A percentile compares a stretch with the other conserved stretches of the same genome.
phyloP scores from a whole-genome alignment of 139 green algal species.

The Coccomyxa sp. region DNA sequence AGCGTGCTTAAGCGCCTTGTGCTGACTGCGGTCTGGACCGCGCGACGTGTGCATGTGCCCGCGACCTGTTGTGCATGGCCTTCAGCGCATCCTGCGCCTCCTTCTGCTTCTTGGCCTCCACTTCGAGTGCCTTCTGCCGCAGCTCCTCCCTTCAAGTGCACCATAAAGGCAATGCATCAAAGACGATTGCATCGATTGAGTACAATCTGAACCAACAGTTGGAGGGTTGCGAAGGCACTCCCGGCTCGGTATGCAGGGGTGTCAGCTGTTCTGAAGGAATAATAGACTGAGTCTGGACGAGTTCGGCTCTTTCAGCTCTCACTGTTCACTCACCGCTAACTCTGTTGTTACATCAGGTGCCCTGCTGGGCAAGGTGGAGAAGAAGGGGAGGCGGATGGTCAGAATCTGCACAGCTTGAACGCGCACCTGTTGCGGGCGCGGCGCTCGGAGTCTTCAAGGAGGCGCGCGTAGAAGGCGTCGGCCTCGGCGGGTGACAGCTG shows the following conservation, averaged over 20 bases:
- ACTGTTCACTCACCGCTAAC: too few relatives aligned
- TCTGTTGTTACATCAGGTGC: too few relatives aligned
- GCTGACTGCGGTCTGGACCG: too few relatives aligned
- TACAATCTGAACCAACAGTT: too few relatives aligned
- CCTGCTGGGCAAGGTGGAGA: too few relatives aligned
- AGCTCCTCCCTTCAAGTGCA: conserved; percentile 23
- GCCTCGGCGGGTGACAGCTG: conserved; percentile 26
- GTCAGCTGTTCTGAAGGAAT: not conserved
- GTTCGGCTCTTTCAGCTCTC: too few relatives aligned
- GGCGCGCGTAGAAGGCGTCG: conserved; percentile 36
- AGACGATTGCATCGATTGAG: too few relatives aligned
- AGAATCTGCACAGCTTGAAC: too few relatives aligned
- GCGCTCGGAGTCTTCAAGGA: conserved; percentile 25
- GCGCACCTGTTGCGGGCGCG: conserved; percentile 20
- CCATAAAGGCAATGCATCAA: not conserved
- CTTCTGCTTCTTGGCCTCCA: conserved; percentile 9
- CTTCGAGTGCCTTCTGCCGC: conserved; percentile 17
- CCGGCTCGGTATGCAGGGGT: not conserved
- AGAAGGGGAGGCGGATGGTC: too few relatives aligned
- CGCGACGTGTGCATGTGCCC: too few relatives aligned
- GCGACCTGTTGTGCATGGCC: not conserved
- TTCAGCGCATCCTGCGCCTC: not conserved
- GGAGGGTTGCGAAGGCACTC: not conserved
- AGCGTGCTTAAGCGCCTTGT: too few relatives aligned
- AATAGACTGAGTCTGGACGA: too few relatives aligned